Evolutionary conservation across 208 protist genomes (phyloP).

Genomic region (Leishmania tropica): DNA sequence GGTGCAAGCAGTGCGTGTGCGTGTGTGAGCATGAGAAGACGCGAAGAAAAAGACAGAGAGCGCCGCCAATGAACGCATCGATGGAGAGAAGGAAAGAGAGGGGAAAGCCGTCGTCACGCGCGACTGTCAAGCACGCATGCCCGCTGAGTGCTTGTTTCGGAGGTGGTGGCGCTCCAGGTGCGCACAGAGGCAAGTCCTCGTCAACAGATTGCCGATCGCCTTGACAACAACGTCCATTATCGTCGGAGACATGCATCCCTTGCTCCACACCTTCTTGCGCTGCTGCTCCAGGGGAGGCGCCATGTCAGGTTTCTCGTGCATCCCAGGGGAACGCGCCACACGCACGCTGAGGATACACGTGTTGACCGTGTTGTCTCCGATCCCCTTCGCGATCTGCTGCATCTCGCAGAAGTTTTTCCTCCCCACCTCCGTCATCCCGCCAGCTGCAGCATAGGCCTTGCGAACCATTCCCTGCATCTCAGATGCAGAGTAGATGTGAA

Average conservation of each 20-base stretch:
- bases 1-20: neutral
- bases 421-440: slow-evolving; percentile 47
- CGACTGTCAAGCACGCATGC: neutral
- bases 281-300: slow-evolving; percentile 57
- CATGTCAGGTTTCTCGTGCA: no score
- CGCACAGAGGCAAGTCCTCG: slow-evolving; percentile 65
- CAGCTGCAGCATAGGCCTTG: slow-evolving; percentile 22
- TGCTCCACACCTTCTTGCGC: slow-evolving; percentile 61
- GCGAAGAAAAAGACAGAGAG: neutral
- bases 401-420: slow-evolving; percentile 72
- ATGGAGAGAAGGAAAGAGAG: neutral
- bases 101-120: neutral
- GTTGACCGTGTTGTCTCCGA: slow-evolving; percentile 44
- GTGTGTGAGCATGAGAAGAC: neutral
- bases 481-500: slow-evolving; percentile 48
- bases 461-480: slow-evolving; percentile 34
- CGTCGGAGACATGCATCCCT: slow-evolving; percentile 49
- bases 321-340: no score
- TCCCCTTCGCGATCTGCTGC: slow-evolving; percentile 47
- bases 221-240: slow-evolving; percentile 72
- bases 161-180: slow-evolving; percentile 83
- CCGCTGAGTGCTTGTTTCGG: slow-evolving; percentile 22
- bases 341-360: slow-evolving; percentile 50
- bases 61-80: neutral
- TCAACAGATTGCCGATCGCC: slow-evolving; percentile 71